Percentiles rank a stretch among this genome's conserved stretches.
These are phyloP conservation scores for Gymnopus androsaceus DNA, from an alignment of 1,284 basidiomycete genomes.

Conservation along the genomic window DNA sequence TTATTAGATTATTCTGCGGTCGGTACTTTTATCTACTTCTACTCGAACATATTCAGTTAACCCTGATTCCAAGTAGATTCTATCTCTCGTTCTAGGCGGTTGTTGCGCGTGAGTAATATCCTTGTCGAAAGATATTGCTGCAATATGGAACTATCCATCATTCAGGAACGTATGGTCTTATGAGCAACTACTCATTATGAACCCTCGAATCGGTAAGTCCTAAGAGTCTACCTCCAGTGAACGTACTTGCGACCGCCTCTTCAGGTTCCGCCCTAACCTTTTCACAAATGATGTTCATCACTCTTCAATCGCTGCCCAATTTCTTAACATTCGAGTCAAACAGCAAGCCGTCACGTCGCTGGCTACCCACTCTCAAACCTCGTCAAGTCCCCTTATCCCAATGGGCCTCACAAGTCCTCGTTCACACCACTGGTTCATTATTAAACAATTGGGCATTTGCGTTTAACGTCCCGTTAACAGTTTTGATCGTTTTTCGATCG, in stretches of 20 bases:
- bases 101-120: constrained; percentile 65
- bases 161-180: constrained; percentile 70
- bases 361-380: constrained; percentile 56
- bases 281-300: constrained; percentile 81
- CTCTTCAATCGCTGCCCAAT: constrained; percentile 58
- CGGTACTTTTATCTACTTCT: constrained; percentile 19
- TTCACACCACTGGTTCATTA: constrained; percentile 70
- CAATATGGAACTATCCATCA: not conserved
- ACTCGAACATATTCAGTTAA: not conserved
- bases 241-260: not conserved
- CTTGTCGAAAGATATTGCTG: not conserved
- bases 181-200: constrained; percentile 69
- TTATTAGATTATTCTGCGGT: constrained; percentile 51
- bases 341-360: not conserved
- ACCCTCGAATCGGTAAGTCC: constrained; percentile 65
- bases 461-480: constrained; percentile 75
- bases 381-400: constrained; percentile 70
- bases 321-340: constrained; percentile 43
- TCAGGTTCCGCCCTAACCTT: constrained; percentile 84
- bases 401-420: constrained; percentile 78
- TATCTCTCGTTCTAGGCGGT: constrained; percentile 74
- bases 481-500: constrained; percentile 88
- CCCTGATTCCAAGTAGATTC: constrained; percentile 27
- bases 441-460: constrained; percentile 88
- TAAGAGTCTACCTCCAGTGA: not conserved